A percentile compares a stretch with the other conserved stretches of the same genome.
These are phyloP conservation scores for Plasmodium coatneyi DNA, from an alignment of 169 alveolate genomes.

Conservation along the genomic window DNA sequence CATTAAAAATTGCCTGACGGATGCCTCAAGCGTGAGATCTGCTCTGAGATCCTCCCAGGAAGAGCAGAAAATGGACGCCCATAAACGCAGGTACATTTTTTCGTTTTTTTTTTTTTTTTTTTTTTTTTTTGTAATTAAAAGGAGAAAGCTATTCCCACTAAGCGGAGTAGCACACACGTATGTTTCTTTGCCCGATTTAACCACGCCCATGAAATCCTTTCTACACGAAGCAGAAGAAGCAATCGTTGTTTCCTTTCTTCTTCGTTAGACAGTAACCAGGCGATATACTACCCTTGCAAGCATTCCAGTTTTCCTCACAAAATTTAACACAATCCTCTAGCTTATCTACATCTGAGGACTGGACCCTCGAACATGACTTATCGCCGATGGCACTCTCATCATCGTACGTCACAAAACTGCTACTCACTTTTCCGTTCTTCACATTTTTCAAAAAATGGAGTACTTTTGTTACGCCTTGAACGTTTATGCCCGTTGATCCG, in stretches of 20 bases:
- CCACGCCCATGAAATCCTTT: background rate
- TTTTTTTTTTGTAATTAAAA: background rate
- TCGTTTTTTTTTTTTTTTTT: too few relatives aligned
- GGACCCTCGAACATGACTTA: background rate
- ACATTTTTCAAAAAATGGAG: too few relatives aligned
- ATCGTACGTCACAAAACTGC: background rate
- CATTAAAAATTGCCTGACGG: background rate
- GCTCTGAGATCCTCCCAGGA: background rate
- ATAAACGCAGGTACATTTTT: background rate
- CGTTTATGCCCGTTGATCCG: background rate
- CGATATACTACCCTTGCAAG: background rate
- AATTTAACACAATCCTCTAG: background rate
- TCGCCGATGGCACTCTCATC: background rate
- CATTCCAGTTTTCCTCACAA: background rate
- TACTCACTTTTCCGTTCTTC: too few relatives aligned
- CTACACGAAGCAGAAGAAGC: slow-evolving; percentile 1
- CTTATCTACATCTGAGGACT: background rate
- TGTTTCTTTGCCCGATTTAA: too few relatives aligned
- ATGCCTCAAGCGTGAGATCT: background rate
- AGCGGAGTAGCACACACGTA: background rate
- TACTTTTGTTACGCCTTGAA: too few relatives aligned
- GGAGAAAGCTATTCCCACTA: background rate
- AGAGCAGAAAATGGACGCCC: background rate
- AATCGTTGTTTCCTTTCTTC: background rate
- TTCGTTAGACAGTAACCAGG: background rate